These are phyloP conservation scores for Chytriomyces sp. DNA, from an alignment of 192 early-diverging fungal genomes.

Conservation along the genomic window DNA sequence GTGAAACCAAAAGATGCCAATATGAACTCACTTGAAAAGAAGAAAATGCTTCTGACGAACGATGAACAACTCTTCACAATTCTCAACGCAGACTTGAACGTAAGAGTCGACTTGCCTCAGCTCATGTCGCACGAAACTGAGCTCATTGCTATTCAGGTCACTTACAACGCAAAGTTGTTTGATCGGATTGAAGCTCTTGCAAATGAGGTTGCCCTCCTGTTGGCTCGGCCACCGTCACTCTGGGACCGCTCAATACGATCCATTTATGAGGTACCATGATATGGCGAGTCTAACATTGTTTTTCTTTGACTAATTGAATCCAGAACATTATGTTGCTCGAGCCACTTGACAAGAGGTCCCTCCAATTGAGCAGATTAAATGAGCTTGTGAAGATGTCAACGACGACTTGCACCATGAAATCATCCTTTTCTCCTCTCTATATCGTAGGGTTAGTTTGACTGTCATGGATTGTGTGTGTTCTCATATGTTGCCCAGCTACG, in stretches of 20 bases:
- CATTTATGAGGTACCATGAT: slow-evolving; percentile 4
- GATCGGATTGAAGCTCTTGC: slow-evolving; percentile 9
- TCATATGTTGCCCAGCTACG: not conserved
- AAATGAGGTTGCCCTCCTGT: not conserved
- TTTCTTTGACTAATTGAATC: not conserved
- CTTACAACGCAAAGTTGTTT: slow-evolving; percentile 18
- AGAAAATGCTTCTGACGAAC: slow-evolving; percentile 3
- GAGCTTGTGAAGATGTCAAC: slow-evolving; percentile 23
- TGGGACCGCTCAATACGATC: slow-evolving; percentile 28
- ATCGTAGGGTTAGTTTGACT: slow-evolving; percentile 1
- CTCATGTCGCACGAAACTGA: not conserved
- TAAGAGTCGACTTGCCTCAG: not conserved
- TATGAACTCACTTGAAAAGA: slow-evolving; percentile 6
- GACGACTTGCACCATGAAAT: not conserved
- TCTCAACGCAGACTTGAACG: slow-evolving; percentile 34
- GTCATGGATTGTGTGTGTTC: not conserved
- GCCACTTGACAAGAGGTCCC: slow-evolving; percentile 14
- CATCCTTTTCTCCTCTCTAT: slow-evolving; percentile 20
- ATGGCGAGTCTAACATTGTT: too few species aligned
- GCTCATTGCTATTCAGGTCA: not conserved
- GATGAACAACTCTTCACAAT: slow-evolving; percentile 38
- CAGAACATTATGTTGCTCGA: slow-evolving; percentile 9
- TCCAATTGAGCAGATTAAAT: slow-evolving; percentile 18
- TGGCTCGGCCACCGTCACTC: not conserved
- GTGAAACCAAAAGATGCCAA: slow-evolving; percentile 10